These are phyloP conservation scores for Onygenales sp. DNA, from an alignment of 2,329 filamentous ascomycete genomes.

Conservation along the genomic window DNA sequence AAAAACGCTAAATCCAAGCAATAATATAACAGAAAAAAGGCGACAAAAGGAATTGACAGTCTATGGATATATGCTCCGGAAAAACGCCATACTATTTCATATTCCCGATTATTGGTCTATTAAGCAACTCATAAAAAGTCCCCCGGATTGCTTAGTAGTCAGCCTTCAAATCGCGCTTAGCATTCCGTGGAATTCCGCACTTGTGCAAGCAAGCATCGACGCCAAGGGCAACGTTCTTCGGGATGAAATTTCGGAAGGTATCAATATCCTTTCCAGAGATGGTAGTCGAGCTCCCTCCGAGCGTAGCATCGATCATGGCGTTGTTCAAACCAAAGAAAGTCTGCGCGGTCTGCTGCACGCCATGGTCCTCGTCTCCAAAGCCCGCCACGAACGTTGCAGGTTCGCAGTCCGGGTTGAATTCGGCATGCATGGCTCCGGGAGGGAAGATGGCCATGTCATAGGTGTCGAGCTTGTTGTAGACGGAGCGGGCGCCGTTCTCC, in stretches of 20 bases:
- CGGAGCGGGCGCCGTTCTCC: constrained; percentile 38
- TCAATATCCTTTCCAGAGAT: constrained; percentile 41
- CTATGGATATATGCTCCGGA: too few species aligned
- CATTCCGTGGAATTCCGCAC: constrained; percentile 25
- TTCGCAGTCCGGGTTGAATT: constrained; percentile 48
- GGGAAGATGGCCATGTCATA: constrained; percentile 47
- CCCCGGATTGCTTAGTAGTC: background rate
- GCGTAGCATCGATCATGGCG: constrained; percentile 35
- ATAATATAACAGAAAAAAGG: too few species aligned
- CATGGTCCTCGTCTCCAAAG: constrained; percentile 44
- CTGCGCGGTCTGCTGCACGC: constrained; percentile 43
- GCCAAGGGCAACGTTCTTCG: constrained; percentile 42
- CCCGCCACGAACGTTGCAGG: constrained; percentile 42
- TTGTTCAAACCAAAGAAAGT: constrained; percentile 40
- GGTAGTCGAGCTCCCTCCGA: constrained; percentile 28
- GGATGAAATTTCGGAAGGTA: constrained; percentile 35
- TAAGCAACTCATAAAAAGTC: too few species aligned
- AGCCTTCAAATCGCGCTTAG: background rate
- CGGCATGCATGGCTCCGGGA: constrained; percentile 46
- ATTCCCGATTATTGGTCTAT: too few species aligned
- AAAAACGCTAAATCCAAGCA: too few species aligned
- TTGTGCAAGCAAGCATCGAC: constrained; percentile 45
- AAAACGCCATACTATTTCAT: too few species aligned
- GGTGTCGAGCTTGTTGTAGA: constrained; percentile 28
- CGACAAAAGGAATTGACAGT: too few species aligned